A percentile compares a stretch with the other conserved stretches of the same genome.
Evolutionary conservation across 2,329 filamentous ascomycete genomes (phyloP).

Genomic region (Polytolypa hystricis): DNA sequence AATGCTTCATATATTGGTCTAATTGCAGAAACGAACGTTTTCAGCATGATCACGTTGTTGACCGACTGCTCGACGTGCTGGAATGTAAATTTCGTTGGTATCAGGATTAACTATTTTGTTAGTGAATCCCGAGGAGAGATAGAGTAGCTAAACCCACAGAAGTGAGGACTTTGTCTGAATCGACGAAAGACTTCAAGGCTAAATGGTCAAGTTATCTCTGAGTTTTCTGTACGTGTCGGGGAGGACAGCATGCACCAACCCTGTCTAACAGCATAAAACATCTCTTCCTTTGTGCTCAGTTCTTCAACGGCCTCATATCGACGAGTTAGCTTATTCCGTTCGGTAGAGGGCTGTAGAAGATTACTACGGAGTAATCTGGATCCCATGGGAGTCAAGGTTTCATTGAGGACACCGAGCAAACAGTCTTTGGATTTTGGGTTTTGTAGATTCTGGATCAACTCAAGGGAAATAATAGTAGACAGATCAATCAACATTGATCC

Average conservation of each 20-base stretch:
- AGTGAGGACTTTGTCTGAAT: conserved; percentile 70
- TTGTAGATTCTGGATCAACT: conserved; percentile 79
- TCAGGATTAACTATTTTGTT: conserved; percentile 56
- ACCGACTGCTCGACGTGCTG: conserved; percentile 66
- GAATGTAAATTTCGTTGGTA: conserved; percentile 55
- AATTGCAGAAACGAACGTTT: conserved; percentile 64
- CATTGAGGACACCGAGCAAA: conserved; percentile 74
- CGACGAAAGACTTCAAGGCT: conserved; percentile 65
- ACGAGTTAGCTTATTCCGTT: conserved; percentile 52
- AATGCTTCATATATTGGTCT: conserved; percentile 58
- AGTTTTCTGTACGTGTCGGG: not conserved
- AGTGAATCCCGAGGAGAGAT: conserved; percentile 6
- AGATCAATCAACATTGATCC: conserved; percentile 94
- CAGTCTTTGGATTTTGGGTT: conserved; percentile 68
- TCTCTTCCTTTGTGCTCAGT: conserved; percentile 67
- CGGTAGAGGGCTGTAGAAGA: conserved; percentile 78
- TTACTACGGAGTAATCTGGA: conserved; percentile 70
- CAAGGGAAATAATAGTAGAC: conserved; percentile 73
- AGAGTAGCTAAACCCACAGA: conserved; percentile 40
- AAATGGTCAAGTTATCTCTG: not conserved
- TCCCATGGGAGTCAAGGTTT: conserved; percentile 83
- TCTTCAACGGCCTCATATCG: conserved; percentile 79
- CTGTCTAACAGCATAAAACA: conserved; percentile 67
- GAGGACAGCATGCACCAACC: conserved; percentile 35
- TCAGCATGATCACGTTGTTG: conserved; percentile 77